Conservation (phyloP, 1,284 basidiomycete species). For the Pascua sp. region DNA sequence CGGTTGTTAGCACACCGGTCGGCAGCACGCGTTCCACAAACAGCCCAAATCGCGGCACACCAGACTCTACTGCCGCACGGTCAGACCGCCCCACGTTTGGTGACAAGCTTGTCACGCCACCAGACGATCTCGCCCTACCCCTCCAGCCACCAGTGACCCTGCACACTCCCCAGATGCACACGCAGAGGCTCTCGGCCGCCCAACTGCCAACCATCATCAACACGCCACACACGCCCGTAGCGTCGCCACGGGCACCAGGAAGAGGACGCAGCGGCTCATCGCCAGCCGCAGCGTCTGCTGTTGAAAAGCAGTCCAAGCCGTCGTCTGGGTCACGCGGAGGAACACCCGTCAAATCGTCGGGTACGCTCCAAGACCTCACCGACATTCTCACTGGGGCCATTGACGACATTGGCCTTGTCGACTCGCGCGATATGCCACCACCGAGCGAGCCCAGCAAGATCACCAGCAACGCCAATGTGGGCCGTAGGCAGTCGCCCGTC, state of each 20-base stretch:
- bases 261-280: not conserved
- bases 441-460: constrained; percentile 25
- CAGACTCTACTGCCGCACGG: no score
- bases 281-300: not conserved
- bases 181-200: not conserved
- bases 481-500: no score
- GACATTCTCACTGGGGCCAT: constrained; percentile 47
- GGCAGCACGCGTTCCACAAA: no score
- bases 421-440: constrained; percentile 38
- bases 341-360: not conserved
- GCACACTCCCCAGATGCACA: not conserved
- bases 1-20: no score
- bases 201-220: constrained; percentile 32
- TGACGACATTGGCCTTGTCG: constrained; percentile 43
- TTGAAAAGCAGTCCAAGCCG: no score
- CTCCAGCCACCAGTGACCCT: not conserved
- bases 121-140: not conserved
- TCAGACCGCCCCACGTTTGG: no score
- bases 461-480: no score
- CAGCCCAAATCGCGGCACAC: no score
- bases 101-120: not conserved
- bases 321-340: not conserved
- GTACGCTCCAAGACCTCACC: constrained; percentile 43
- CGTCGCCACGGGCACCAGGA: constrained; percentile 5
- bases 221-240: constrained; percentile 21